These are phyloP conservation scores for Dacryopinax primogenitus DNA, from an alignment of 768 basidiomycete genomes.

Conservation along the genomic window DNA sequence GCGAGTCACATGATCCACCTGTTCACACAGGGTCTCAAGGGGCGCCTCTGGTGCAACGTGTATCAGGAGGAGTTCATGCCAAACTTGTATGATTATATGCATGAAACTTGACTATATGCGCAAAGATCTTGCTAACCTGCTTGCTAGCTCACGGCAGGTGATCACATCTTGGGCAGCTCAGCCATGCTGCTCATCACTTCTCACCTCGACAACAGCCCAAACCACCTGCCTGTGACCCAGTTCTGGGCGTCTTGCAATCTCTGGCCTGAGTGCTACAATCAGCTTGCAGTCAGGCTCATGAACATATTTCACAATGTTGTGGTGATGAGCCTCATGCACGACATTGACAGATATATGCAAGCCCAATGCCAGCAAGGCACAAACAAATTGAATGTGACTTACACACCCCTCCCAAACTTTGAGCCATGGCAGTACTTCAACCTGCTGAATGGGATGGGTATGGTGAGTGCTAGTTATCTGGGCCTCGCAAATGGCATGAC, in stretches of 20 bases:
- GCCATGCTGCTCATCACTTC: background rate
- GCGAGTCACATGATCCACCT: background rate
- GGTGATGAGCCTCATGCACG: background rate
- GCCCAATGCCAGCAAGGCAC: background rate
- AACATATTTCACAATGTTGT: background rate
- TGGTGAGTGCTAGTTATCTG: background rate
- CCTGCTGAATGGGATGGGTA: background rate
- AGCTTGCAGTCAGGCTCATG: background rate
- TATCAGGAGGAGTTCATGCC: background rate
- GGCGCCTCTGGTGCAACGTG: background rate
- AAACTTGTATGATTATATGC: background rate
- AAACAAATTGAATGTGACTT: background rate
- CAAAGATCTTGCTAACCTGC: background rate
- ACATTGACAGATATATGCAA: background rate
- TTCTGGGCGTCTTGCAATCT: background rate
- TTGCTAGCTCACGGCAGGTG: background rate
- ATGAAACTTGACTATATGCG: too few species aligned
- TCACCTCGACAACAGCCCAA: background rate
- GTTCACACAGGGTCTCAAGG: background rate
- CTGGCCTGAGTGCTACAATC: background rate
- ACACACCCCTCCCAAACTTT: background rate
- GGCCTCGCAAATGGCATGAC: background rate
- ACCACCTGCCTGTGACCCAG: background rate
- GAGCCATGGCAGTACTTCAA: background rate
- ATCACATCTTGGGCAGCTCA: background rate